phyloP scores from a whole-genome alignment of 257 asterid species.

The Thymus mandschuricus region DNA sequence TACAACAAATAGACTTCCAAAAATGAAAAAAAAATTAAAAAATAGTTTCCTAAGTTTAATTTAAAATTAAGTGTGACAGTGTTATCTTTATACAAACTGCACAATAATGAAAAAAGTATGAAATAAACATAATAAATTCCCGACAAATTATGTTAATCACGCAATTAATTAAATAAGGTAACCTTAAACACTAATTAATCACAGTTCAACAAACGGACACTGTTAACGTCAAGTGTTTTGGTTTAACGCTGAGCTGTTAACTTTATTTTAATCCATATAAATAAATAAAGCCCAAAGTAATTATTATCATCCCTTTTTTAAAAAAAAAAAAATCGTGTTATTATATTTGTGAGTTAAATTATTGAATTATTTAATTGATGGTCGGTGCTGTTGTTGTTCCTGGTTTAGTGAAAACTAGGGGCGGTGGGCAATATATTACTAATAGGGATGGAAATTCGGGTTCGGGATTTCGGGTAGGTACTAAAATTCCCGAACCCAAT shows the following conservation, averaged over 20 bases:
- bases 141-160: slow-evolving; percentile 19
- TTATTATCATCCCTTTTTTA: slow-evolving; percentile 4
- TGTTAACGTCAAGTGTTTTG: slow-evolving; percentile 4
- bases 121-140: slow-evolving; percentile 5
- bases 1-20: slow-evolving; percentile 10
- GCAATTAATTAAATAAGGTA: slow-evolving; percentile 17
- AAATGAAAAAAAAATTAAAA: slow-evolving; percentile 4
- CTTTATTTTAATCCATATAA: neutral
- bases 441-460: too few species aligned
- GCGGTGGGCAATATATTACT: slow-evolving; percentile 1
- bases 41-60: slow-evolving; percentile 16
- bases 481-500: too few species aligned
- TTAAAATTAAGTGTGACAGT: slow-evolving; percentile 23
- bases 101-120: neutral
- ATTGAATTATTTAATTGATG: slow-evolving; percentile 9
- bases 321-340: neutral
- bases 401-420: slow-evolving; percentile 42
- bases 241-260: slow-evolving; percentile 27
- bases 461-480: too few species aligned
- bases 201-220: slow-evolving; percentile 22
- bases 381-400: slow-evolving; percentile 38
- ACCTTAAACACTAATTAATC: slow-evolving; percentile 20
- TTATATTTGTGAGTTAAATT: slow-evolving; percentile 6
- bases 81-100: slow-evolving; percentile 14
- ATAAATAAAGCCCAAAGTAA: neutral